Evolutionary conservation across 2,329 filamentous ascomycete genomes (phyloP).

Genomic region (Verticillium klebahnii): DNA sequence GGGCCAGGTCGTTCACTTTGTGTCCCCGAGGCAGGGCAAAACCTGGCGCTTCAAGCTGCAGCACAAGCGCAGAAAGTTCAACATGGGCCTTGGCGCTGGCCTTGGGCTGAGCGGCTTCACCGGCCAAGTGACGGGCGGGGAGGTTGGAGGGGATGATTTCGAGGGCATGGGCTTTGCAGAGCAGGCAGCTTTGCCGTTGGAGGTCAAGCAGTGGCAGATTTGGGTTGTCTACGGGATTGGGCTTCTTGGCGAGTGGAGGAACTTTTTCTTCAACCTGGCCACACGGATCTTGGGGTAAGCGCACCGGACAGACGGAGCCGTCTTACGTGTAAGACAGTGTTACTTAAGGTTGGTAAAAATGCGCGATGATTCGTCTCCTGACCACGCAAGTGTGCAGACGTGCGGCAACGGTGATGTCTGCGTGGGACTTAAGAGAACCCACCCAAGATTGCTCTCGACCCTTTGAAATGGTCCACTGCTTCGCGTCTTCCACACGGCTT

Average conservation of each 20-base stretch:
- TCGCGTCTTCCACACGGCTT: too few species aligned
- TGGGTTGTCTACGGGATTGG: slow-evolving; percentile 3
- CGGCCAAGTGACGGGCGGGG: neutral
- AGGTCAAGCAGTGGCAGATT: neutral
- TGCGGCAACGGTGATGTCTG: too few species aligned
- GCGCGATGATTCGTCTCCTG: too few species aligned
- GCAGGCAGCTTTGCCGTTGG: neutral
- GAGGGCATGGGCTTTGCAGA: slow-evolving; percentile 1
- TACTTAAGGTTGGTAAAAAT: too few species aligned
- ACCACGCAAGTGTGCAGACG: too few species aligned
- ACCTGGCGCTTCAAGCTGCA: slow-evolving; percentile 1
- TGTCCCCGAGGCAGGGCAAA: neutral
- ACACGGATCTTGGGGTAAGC: too few species aligned
- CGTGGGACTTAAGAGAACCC: too few species aligned
- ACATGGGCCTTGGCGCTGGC: neutral
- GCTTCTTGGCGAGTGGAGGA: neutral
- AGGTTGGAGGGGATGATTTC: neutral
- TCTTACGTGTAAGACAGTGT: too few species aligned
- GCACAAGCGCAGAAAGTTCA: neutral
- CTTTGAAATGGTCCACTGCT: too few species aligned
- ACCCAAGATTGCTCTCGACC: too few species aligned
- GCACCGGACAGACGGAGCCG: too few species aligned
- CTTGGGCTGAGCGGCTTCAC: slow-evolving; percentile 1
- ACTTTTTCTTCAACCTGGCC: too few species aligned
- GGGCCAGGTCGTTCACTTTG: neutral